Base-by-base conservation (phyloP, 2,329 filamentous ascomycete genomes). In the Sphaerulina musiva region DNA sequence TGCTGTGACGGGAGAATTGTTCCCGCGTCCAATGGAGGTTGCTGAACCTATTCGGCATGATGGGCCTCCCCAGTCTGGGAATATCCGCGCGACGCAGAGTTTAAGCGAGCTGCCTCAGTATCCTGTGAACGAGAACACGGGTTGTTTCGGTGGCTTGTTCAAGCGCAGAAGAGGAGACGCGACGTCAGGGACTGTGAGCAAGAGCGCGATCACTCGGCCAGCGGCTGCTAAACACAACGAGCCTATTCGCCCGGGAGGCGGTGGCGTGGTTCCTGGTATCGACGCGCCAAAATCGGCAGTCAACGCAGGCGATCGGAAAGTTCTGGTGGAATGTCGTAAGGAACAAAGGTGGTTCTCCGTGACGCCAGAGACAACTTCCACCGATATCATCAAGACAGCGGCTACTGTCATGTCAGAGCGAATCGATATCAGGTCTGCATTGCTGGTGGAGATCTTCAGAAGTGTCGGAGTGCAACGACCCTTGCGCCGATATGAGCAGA, bases 281-380 rank as follows among this genome's bases (percentile, higher is more conserved):
- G 89, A 95, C 74, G 87, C 87, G 20, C 90, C 90, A 1, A 76
- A 85, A 8, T 90, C 89, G 51, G 88, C 88, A 11, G 85, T 86
- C 55, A 95, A 95, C 72, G 81, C 86, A 57, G 85, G 84, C 44
- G 87, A 91, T 66, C 78, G 89, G 80, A 80, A 80, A 61, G 87
- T 95, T 14, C 76, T 81, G 34, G 82, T 96, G 38, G 81, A 85
- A 59, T 95, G 83, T 72, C 80, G 82, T 60, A 83, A 86, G 53
- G 81, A 81, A 10, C 83, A 80, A 1, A 81, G 90, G 48, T 79
- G 79, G 46, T 76, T 95, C n/a, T 80, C 85, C 1, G 78, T 96
- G 39, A 86, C 79, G 2, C 80, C 83, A 2, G 83, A 86, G 2
- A 95, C 91, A 0, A 90, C 85, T 1, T 78, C 85, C 0, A 74